Percentiles rank a stretch among this genome's conserved stretches.
Conservation (phyloP, 1,284 basidiomycete genomes). For the Puccinia brachypodii region DNA sequence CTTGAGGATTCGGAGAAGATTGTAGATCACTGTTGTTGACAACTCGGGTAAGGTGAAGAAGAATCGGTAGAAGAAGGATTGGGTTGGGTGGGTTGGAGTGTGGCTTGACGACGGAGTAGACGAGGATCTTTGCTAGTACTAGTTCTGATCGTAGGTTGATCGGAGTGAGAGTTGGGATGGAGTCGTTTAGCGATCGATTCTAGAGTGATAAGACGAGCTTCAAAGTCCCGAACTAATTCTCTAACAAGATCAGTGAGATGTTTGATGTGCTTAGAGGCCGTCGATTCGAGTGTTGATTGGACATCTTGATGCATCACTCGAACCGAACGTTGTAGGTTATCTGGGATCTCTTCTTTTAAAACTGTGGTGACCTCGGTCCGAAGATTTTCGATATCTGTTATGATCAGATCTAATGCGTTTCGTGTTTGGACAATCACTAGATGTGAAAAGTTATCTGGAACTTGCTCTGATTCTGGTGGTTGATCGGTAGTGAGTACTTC, state of each 20-base stretch:
- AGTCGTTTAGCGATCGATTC: not conserved
- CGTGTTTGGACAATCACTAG: not conserved
- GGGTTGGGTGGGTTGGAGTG: not conserved
- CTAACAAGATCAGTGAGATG: not conserved
- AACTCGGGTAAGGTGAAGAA: not conserved
- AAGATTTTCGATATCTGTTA: not conserved
- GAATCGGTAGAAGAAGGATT: not conserved
- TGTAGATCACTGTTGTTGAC: not conserved
- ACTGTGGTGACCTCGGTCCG: not conserved
- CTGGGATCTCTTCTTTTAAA: slow-evolving; percentile 16
- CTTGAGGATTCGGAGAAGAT: not conserved
- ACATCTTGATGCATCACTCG: slow-evolving; percentile 24
- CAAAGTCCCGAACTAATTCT: not conserved
- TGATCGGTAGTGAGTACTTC: not conserved
- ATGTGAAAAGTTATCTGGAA: too few species aligned
- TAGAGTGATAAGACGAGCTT: not conserved
- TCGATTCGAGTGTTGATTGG: not conserved
- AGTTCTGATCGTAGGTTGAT: too few species aligned
- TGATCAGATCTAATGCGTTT: not conserved
- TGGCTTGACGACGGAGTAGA: not conserved
- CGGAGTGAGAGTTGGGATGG: not conserved
- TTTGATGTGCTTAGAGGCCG: not conserved
- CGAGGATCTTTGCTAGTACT: not conserved
- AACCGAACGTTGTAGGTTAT: not conserved
- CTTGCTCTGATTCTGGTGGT: too few species aligned